phyloP scores from a whole-genome alignment of 2,329 filamentous ascomycete genomes.

The Aphanocladium album region DNA sequence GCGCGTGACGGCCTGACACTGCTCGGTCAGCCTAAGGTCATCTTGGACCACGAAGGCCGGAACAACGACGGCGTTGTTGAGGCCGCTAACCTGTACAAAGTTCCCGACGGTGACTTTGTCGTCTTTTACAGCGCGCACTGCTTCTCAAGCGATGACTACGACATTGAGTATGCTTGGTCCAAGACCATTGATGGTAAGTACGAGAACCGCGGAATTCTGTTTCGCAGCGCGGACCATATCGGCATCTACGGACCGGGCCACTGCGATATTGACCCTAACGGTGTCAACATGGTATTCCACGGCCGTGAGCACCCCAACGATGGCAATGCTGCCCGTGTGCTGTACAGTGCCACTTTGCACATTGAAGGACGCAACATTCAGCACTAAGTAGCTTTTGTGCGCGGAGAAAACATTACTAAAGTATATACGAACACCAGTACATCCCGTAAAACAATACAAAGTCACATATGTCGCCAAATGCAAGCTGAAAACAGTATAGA shows the following conservation, averaged over 20 bases:
- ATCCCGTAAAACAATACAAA: not conserved
- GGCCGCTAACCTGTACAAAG: constrained; percentile 10
- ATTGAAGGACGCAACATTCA: constrained; percentile 1
- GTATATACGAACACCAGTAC: not conserved
- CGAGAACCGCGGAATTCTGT: constrained; percentile 3
- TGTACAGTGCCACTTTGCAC: constrained; percentile 7
- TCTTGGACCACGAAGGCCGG: constrained; percentile 8
- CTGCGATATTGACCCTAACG: constrained; percentile 13
- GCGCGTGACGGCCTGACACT: constrained; percentile 6
- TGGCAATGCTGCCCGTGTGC: not conserved
- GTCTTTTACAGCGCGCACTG: constrained; percentile 14
- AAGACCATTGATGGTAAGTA: constrained; percentile 4
- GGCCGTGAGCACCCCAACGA: constrained; percentile 6
- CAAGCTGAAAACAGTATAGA: not conserved
- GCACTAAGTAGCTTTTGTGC: not conserved
- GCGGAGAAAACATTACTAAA: not conserved
- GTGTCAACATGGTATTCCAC: constrained; percentile 14
- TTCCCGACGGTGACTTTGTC: constrained; percentile 10
- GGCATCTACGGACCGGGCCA: constrained; percentile 10
- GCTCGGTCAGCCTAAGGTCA: constrained; percentile 2
- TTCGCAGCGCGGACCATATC: constrained; percentile 6
- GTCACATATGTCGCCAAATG: not conserved
- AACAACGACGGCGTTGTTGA: constrained; percentile 12
- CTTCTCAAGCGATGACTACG: constrained; percentile 12
- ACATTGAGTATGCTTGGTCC: constrained; percentile 13